Conservation (phyloP, 75 land plant genomes). For the Cunninghamia lanceolata region DNA sequence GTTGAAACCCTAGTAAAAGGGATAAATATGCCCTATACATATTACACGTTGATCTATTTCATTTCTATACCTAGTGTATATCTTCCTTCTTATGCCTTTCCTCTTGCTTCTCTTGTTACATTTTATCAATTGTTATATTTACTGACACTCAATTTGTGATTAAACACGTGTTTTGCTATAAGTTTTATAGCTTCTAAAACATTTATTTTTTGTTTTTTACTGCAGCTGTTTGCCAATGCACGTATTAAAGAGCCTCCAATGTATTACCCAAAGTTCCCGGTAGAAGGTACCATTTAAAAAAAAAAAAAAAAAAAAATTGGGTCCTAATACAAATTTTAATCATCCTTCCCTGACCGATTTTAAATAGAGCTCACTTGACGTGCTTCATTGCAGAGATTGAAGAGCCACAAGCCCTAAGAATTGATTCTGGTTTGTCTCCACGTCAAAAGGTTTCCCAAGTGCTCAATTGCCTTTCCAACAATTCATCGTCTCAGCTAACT, state of each 20-base stretch:
- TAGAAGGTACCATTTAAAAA: slow-evolving; percentile 4
- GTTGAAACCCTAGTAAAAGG: too few species aligned
- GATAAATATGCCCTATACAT: too few species aligned
- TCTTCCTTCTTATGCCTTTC: too few species aligned
- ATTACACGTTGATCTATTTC: too few species aligned
- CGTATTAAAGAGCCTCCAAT: slow-evolving; percentile 16
- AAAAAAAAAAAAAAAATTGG: too few species aligned
- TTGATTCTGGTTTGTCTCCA: slow-evolving; percentile 37
- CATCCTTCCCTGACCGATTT: background rate
- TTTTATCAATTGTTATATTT: too few species aligned
- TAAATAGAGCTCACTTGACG: background rate
- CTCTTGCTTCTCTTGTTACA: too few species aligned
- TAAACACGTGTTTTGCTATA: background rate
- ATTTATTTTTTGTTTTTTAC: background rate
- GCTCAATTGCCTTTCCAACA: slow-evolving; percentile 37
- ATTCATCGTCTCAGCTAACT: background rate
- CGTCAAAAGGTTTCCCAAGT: slow-evolving; percentile 44
- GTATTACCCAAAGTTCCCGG: slow-evolving; percentile 18
- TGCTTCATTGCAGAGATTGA: slow-evolving; percentile 22
- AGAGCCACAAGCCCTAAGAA: slow-evolving; percentile 32
- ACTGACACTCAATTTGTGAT: too few species aligned
- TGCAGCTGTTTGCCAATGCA: slow-evolving; percentile 15
- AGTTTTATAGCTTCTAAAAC: background rate
- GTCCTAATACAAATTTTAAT: background rate
- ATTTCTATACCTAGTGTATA: too few species aligned